Base-by-base conservation (phyloP, 2,329 filamentous ascomycete species). In the Cladobotryum mycophilum region DNA sequence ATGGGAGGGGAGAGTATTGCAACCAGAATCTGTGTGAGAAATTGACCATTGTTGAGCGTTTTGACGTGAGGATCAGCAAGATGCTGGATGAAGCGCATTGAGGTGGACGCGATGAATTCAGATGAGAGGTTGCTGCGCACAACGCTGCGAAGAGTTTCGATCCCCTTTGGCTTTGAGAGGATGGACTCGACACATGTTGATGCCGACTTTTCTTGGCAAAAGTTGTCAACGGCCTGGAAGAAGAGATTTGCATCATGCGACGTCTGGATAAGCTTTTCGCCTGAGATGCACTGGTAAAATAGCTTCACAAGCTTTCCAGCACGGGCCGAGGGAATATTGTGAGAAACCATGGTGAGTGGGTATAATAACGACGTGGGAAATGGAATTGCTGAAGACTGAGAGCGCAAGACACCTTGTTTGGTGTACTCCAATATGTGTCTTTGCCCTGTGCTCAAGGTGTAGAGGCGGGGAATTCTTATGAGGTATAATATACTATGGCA, bases 211-310 rank as follows among this genome's bases (percentile, higher is more conserved):
- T 53, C 20, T 20, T 22, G 17, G n/a, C 43, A 55, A 6, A 50
- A 9, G 18, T 43, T 42, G 25, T 57, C 49, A 12, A 47, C 42
- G 36, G 52, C 51, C 34, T 57, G 51, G 18, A 58, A 49, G 45
- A 58, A 57, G 38, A 41, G 56, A 18, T 49, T 44, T 15, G 53
- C 55, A 18, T 57, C 55, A 14, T 53, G 55, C 7, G 33, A 44
- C 12, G 30, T 53, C 12, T 46, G 35, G 33, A 58, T 37, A 7
- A 14, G 11, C 33, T 34, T 34, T 4, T 55, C 43, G 3, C 56
- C 56, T 1, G 48, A 45, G 25, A 55, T 42, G 36, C 41, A 46
- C 5, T 41, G 40, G 11, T 53, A 40, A 40, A 56, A 58, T 3
- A 53, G 42, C 6, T 48, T 48, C 43, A 47, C 33, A n/a, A 52